These are phyloP conservation scores for Penicillium subrubescens DNA, from an alignment of 495 filamentous ascomycete genomes.

Conservation along the genomic window DNA sequence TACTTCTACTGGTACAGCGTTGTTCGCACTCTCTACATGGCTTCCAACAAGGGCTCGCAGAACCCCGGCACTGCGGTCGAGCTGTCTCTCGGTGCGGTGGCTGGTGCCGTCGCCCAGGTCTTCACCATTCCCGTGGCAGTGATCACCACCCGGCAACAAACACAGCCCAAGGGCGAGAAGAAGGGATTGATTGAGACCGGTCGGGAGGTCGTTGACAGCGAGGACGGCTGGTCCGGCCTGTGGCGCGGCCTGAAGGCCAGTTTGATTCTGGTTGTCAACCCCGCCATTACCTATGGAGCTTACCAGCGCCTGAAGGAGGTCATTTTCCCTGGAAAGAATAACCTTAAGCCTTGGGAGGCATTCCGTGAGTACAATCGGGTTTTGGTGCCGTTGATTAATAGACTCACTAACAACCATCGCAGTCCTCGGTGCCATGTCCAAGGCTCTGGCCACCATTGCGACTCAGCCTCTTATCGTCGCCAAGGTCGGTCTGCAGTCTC, in stretches of 20 bases:
- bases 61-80: slow-evolving; percentile 83
- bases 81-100: slow-evolving; percentile 81
- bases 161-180: slow-evolving; percentile 76
- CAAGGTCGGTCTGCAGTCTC: slow-evolving; percentile 94
- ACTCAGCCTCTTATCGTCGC: slow-evolving; percentile 98
- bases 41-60: slow-evolving; percentile 59
- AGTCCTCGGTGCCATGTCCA: slow-evolving; percentile 94
- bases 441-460: slow-evolving; percentile 85
- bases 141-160: slow-evolving; percentile 94
- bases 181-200: slow-evolving; percentile 90
- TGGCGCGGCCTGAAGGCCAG: slow-evolving; percentile 97
- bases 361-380: slow-evolving; percentile 66
- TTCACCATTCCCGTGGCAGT: slow-evolving; percentile 97
- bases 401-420: slow-evolving; percentile 19
- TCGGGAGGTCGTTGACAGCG: slow-evolving; percentile 81
- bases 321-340: slow-evolving; percentile 76
- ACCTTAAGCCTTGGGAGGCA: slow-evolving; percentile 81
- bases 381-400: not conserved
- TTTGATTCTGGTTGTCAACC: slow-evolving; percentile 94
- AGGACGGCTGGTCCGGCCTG: slow-evolving; percentile 86
- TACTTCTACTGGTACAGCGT: slow-evolving; percentile 99
- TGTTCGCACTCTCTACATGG: slow-evolving; percentile 80
- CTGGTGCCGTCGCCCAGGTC: slow-evolving; percentile 89
- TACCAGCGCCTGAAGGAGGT: slow-evolving; percentile 86
- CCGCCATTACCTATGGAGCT: slow-evolving; percentile 96